Evolutionary conservation across 2,329 filamentous ascomycete genomes (phyloP), one percentile per base, ranked within the genome.

Genomic region (Teratosphaeria destructans): DNA sequence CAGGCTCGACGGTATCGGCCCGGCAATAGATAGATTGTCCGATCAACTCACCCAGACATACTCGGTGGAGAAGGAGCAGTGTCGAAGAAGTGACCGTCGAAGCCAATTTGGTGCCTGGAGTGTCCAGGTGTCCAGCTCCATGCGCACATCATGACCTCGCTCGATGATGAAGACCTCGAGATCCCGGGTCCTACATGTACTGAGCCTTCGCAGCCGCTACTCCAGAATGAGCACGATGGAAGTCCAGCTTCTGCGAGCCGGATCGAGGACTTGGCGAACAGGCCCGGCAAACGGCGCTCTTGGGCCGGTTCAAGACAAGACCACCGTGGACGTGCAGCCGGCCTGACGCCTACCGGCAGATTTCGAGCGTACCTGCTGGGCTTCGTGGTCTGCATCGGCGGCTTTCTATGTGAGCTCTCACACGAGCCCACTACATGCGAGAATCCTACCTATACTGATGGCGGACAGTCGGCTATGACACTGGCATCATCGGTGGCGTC

Each of bases 281-380:
- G 43, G 5, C 16, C 16, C 43, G n/a, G 6, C 16, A 49, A 43
- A 2, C 37, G 2, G 37, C 37, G 37, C 37, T 43, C 37, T 43
- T 43, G 5, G 10, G 3, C 16, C 37, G 14, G 12, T 49, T 3
- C 43, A n/a, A 49, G n/a, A 19, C 5, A 6, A 49, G n/a, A 19
- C 5, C 43, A 19, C 5, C 43, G 10, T 23, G 19, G 19, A 19
- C 2, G 43, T 11, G 6, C n/a, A n/a, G 19, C 23, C 43, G 57
- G 49, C 39, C 54, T 61, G 54, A 62, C 56, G 8, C 55, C 27
- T 12, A 27, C 55, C 53, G 78, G 77, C 27, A 75, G 70, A 57
- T 63, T 79, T 37, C 72, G 80, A 59, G 78, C 78, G 34, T 82
- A 81, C 66, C 82, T 76, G 75, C 73, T 82, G 10, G 79, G 78